Base-by-base conservation (phyloP, 108 stramenopile species). In the Nitzschia palea region DNA sequence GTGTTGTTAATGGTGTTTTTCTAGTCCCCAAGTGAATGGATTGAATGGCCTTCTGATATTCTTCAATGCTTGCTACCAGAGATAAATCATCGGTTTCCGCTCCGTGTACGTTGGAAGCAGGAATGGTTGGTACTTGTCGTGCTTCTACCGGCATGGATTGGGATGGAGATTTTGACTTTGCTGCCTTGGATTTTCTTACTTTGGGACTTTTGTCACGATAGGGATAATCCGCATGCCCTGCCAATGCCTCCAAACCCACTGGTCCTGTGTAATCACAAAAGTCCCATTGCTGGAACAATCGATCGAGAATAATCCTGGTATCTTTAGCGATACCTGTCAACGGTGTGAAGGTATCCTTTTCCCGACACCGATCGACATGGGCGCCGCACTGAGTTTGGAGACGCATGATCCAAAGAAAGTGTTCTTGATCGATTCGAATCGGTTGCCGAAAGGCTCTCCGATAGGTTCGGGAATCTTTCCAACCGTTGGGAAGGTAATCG, bases 191-290 rank as follows among this genome's bases (percentile, higher is more conserved):
- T 20, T 48, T 48, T 8, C n/a, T 10, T 12, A 12, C 22, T 8
- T 4, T 18, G 17, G 4, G 4, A 48, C 18, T 18, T 20, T 18
- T 20, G 15, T 48, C 50, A 10, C n/a, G 29, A 15, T n/a, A 66
- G 14, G 17, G 52, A 30, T 74, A 80, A 3, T 73, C 67, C 3
- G 35, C 34, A 64, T 74, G 68, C 14, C 80, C 80, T 4, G 76
- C 76, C 26, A 81, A 44, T 25, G 66, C 80, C 53, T 81, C 80
- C 0, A 76, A 48, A 14, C 73, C 72, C 31, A 71, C 37, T 1
- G 80, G 80, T 5, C 80, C 80, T 0, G 71, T 74, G 48, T 81
- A 81, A 20, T 75, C 75, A 34, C 80, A 73, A 40, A 68, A 47
- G 20, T 77, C 75, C 36, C 76, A 67, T 17, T 12, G 20, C 9